A percentile compares a stretch with the other conserved stretches of the same genome.
phyloP scores from a whole-genome alignment of 768 basidiomycete species.

The Lactifluus pinguis region DNA sequence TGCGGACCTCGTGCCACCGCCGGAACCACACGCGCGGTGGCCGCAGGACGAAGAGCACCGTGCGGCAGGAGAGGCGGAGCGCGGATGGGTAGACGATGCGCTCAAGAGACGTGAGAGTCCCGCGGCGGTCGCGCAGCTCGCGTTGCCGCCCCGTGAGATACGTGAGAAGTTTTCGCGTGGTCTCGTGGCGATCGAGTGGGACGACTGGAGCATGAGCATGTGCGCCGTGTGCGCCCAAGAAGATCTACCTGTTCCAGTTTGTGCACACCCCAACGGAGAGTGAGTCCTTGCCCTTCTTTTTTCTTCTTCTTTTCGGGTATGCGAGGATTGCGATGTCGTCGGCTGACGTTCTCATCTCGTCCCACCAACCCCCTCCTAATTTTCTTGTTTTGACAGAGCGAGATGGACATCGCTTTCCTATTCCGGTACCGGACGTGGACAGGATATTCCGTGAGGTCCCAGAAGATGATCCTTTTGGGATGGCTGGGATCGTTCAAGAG shows the following conservation, averaged over 20 bases:
- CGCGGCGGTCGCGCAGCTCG: conserved; percentile 14
- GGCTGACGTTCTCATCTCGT: background rate
- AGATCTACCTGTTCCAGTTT: conserved; percentile 17
- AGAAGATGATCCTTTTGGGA: background rate
- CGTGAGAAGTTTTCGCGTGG: conserved; percentile 12
- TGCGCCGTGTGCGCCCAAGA: conserved; percentile 9
- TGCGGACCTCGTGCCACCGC: conserved; percentile 11
- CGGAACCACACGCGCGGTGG: conserved; percentile 8
- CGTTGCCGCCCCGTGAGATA: conserved; percentile 4
- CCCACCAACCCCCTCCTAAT: too few species aligned
- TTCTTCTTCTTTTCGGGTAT: background rate
- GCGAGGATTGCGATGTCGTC: background rate
- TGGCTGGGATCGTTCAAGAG: background rate
- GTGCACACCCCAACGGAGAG: conserved; percentile 17
- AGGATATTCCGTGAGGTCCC: conserved; percentile 10
- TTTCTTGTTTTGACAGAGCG: conserved; percentile 1
- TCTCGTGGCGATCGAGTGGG: conserved; percentile 13
- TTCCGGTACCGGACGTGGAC: conserved; percentile 17
- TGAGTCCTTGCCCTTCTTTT: background rate
- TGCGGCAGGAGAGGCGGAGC: conserved; percentile 16
- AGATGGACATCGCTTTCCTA: conserved; percentile 16
- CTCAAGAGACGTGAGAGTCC: conserved; percentile 5
- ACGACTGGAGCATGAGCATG: conserved; percentile 17
- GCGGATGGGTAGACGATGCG: conserved; percentile 15
- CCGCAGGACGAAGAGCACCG: conserved; percentile 14